Conservation (phyloP, 371 early-diverging fungal genomes). For the Lichtheimia corymbifera region DNA sequence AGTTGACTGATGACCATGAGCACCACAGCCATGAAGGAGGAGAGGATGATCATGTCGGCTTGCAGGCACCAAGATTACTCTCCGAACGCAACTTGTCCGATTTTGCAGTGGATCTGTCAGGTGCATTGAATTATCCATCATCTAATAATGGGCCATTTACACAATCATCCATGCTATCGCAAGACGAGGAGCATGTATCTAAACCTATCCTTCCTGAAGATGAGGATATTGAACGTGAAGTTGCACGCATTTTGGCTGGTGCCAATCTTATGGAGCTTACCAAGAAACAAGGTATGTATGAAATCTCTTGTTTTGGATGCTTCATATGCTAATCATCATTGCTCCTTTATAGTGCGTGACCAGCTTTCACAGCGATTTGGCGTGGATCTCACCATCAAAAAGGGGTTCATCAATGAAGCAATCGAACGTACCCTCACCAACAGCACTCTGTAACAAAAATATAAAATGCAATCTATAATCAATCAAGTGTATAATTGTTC, state of each 20-base stretch:
- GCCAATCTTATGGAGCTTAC: conserved; percentile 82
- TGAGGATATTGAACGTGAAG: conserved; percentile 81
- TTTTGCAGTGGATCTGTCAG: conserved; percentile 32
- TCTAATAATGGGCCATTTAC: not conserved
- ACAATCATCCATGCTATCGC: not conserved
- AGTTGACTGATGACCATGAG: conserved; percentile 14
- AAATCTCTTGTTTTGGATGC: too few relatives aligned
- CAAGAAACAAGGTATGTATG: conserved; percentile 70
- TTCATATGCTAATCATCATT: not conserved
- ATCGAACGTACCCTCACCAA: conserved; percentile 57
- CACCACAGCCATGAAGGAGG: conserved; percentile 1
- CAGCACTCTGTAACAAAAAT: not conserved
- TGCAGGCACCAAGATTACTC: conserved; percentile 12
- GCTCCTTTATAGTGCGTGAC: conserved; percentile 67
- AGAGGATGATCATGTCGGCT: conserved; percentile 2
- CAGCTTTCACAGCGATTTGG: conserved; percentile 76
- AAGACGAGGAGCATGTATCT: conserved; percentile 3
- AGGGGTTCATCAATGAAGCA: conserved; percentile 83
- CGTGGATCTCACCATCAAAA: conserved; percentile 77
- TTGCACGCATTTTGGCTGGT: conserved; percentile 72
- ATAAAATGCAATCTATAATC: not conserved
- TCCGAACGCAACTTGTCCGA: conserved; percentile 21
- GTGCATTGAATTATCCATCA: conserved; percentile 11
- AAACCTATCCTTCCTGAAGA: conserved; percentile 73
- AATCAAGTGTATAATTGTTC: not conserved